phyloP scores from a whole-genome alignment of 2,329 filamentous ascomycete genomes.

The Penicillium sp. region DNA sequence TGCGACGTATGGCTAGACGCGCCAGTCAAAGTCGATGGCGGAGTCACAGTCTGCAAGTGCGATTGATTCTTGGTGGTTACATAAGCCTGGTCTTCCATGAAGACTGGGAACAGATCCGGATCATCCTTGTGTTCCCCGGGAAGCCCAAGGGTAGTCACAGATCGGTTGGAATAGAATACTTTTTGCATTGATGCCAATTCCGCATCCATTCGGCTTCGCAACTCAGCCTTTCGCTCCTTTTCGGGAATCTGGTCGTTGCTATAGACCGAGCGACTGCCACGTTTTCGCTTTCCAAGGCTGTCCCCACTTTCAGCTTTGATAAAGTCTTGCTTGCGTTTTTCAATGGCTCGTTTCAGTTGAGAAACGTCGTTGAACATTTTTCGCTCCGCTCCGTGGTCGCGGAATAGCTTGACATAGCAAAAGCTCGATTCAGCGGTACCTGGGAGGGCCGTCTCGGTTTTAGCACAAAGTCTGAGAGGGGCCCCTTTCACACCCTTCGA shows the following conservation, averaged over 20 bases:
- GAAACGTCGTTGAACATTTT: slow-evolving; percentile 49
- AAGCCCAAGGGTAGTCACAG: not conserved
- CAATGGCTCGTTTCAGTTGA: not conserved
- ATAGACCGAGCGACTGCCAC: not conserved
- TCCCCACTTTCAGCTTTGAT: not conserved
- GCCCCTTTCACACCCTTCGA: slow-evolving; percentile 96
- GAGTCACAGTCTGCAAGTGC: not conserved
- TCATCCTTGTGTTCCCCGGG: not conserved
- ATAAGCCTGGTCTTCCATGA: not conserved
- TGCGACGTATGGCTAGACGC: not conserved
- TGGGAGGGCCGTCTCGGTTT: slow-evolving; percentile 65
- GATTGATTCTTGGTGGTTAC: not conserved
- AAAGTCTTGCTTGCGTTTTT: slow-evolving; percentile 2
- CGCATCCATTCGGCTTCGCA: not conserved
- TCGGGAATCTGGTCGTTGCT: not conserved
- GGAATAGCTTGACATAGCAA: slow-evolving; percentile 91
- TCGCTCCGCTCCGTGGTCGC: slow-evolving; percentile 86
- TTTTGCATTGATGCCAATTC: not conserved
- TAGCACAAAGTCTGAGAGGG: slow-evolving; percentile 81
- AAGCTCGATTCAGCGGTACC: slow-evolving; percentile 63
- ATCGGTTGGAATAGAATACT: not conserved
- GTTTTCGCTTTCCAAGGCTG: not conserved
- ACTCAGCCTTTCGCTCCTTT: not conserved
- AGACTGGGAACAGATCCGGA: not conserved
- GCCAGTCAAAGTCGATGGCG: not conserved